Evolutionary conservation across 2,329 filamentous ascomycete species (phyloP), one percentile per base, ranked within the genome.

Genomic region (Acrodontium crateriforme): DNA sequence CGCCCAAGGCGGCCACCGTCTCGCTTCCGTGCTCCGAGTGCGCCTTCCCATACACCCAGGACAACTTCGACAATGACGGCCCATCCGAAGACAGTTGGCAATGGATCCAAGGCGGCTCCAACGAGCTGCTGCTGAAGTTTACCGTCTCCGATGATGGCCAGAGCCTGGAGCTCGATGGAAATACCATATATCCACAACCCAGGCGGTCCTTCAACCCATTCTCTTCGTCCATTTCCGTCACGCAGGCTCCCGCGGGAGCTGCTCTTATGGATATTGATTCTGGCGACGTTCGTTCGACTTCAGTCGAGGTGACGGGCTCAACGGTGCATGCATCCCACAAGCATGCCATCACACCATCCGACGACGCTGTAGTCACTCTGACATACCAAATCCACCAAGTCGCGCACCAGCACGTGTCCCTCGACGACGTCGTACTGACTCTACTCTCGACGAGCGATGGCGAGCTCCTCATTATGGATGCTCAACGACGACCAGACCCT

Each of bases 381-480:
- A n/a, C n/a, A n/a, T n/a, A n/a, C n/a, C 44, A 78, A 32, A 60
- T 68, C 36, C 53, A 78, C 19, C 60, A 70, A 38, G 63, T 79
- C 35, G 20, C n/a, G 8, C 62, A 73, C 34, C 40, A 52, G 30
- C 36, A 37, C 11, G 55, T 59, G 23, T 70, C 72, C 33, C 51
- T 77, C 30, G 54, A 67, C 24, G 60, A 56, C 16, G 60, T 82
- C 32, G 63, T 67, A 24, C 57, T 80, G 24, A 68, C 67, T 40
- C 56, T 81, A 11, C 59, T 82, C 48, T 68, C 74, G 57, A 69
- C 67, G 1, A 59, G 62, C 3, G 53, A 53, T 10, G 64, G 63
- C 29, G 63, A 67, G 26, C 56, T 78, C 19, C 51, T 69, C 48
- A 69, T 79, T 38, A 60, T 56, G 23, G 21, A 39, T n/a, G 32